Conservation (phyloP, 306 rosid species). For the Prunus mira region DNA sequence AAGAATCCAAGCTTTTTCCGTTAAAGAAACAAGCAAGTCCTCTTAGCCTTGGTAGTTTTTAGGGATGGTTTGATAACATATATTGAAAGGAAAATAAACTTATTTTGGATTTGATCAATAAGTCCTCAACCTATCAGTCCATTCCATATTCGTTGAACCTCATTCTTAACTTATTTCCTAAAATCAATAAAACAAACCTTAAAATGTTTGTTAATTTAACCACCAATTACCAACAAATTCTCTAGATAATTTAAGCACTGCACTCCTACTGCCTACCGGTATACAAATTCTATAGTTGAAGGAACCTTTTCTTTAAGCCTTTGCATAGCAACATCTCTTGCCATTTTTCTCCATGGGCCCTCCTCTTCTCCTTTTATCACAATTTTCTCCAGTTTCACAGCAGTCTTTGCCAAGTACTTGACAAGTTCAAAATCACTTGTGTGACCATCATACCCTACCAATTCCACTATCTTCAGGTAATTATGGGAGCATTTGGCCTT, state of each 20-base stretch:
- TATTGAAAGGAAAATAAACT: background rate
- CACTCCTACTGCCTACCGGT: background rate
- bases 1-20: slow-evolving; percentile 7
- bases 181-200: background rate
- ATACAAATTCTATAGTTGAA: background rate
- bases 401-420: background rate
- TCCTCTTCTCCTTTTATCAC: background rate
- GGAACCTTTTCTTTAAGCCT: background rate
- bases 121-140: background rate
- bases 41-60: slow-evolving; percentile 50
- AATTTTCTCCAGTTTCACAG: background rate
- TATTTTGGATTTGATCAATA: too few relatives aligned
- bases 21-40: slow-evolving; percentile 21
- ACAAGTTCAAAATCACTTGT: background rate
- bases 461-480: background rate
- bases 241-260: background rate
- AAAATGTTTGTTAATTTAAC: background rate
- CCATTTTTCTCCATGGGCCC: background rate
- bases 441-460: background rate
- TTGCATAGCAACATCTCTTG: background rate
- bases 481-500: background rate
- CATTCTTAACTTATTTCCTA: background rate
- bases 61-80: background rate
- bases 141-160: background rate
- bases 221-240: background rate